Base-by-base conservation (phyloP, 768 basidiomycete genomes). In the Mycena indigotica region DNA sequence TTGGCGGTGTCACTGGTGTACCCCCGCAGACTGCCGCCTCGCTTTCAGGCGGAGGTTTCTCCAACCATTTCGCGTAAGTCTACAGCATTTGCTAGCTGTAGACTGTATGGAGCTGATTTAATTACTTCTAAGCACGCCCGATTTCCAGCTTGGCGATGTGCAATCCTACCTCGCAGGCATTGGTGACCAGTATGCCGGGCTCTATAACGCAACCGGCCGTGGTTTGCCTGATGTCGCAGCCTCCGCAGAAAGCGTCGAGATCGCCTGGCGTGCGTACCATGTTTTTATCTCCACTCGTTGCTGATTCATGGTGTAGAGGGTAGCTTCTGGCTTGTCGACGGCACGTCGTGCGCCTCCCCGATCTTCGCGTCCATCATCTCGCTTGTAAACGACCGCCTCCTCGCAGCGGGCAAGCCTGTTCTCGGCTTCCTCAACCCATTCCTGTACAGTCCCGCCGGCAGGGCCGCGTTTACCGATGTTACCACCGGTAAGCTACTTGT, bases 1-100 rank as follows among this genome's bases (percentile, higher is more conserved):
- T 83, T 4, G 81, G 77, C 4, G 82, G 81, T 2, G 80, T 78
- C 12, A 73, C 70, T 1, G 67, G 71, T 49, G 62, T 80, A n/a
- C 77, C 79, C 0, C 56, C 60, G 3, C 79, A 82, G 57, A 64
- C 71, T 3, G 78, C 77, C 1, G 57, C 67, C 4, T 65, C 60
- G 56, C 73, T 77, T 58, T 65, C 64, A 25, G 58, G 61, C 8
- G 81, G 80, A 6, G 62, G 63, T 1, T 64, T 64, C 59, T 60
- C 57, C 30, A 65, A 67, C 41, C 58, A 57, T 38, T 68, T 68
- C 50, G 28, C 57, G 12, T 44, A 19, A 8, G 41, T 44, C 8
- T 19, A 21, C 41, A 8, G 12, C 8, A 13, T 44, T 13, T 6
- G 5, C 6, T 15, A 8, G 8, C n/a, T 15, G 15, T 21, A 16